These are phyloP conservation scores for Fusarium mundagurra DNA, from an alignment of 2,329 filamentous ascomycete genomes.

Conservation along the genomic window DNA sequence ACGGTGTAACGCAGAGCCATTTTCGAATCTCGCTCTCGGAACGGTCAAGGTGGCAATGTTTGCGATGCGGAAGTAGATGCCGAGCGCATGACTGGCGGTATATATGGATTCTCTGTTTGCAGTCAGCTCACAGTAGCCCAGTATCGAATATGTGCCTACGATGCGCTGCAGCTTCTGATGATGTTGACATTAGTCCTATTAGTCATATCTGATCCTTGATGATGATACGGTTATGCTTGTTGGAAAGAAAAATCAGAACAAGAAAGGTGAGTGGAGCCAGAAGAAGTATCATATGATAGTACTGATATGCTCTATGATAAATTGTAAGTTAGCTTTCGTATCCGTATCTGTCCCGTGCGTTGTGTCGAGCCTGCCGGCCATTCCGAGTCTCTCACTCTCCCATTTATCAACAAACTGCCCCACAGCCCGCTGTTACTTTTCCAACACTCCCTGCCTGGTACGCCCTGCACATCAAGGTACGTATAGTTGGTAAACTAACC, in stretches of 20 bases:
- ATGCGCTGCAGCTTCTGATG: not conserved
- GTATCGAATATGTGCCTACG: not conserved
- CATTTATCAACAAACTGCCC: too few relatives aligned
- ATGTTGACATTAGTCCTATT: not conserved
- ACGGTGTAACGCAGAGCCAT: rapidly evolving
- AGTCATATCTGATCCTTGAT: not conserved
- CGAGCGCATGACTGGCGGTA: not conserved
- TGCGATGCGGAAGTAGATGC: not conserved
- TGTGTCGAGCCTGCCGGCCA: too few relatives aligned
- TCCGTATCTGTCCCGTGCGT: too few relatives aligned
- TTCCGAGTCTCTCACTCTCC: too few relatives aligned
- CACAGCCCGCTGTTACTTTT: too few relatives aligned
- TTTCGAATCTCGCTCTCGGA: rapidly evolving
- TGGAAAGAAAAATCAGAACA: not conserved
- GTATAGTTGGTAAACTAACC: too few relatives aligned
- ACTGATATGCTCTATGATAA: not conserved
- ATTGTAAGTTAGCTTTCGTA: rapidly evolving
- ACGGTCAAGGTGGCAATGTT: rapidly evolving
- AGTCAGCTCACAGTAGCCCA: not conserved
- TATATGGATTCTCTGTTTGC: not conserved
- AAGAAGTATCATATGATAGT: rapidly evolving
- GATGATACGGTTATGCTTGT: not conserved
- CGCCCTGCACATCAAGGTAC: too few relatives aligned
- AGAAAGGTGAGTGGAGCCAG: not conserved
- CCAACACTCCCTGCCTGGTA: too few relatives aligned